Base-by-base conservation (phyloP, 2,329 filamentous ascomycete species). In the Verticillium longisporum region DNA sequence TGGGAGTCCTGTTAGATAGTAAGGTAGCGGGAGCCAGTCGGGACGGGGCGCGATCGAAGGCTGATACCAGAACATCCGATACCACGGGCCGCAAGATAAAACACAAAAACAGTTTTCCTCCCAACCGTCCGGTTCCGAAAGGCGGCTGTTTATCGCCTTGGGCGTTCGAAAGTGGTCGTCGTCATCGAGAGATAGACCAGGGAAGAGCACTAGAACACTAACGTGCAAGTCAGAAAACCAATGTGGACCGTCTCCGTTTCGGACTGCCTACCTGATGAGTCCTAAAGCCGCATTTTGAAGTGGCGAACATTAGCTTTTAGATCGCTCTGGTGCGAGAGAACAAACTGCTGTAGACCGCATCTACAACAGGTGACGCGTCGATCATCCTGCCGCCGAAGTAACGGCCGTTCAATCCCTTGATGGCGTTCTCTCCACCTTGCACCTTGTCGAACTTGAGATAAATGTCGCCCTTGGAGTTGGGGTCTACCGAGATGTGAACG, bases 381-480 rank as follows among this genome's bases (percentile, higher is more conserved):
- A 99, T 96, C 82, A 91, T 92, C 71, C 88, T 87, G 71, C 91
- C 91, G 72, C 92, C 95, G 77, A 99, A 99, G 77, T 91, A 97
- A 73, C 95, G 89, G 72, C 95, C 95, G 76, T 99, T 98, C 65
- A 99, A 86, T 72, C 95, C 95, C 75, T 96, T 96, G 78, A 98
- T 96, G 70, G 95, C 95, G 74, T 97, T 98, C 78, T 97, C 92
- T 73, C 94, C 94, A 69, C 94, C 94, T 74, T 93, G 87, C 65
- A 98, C 91, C 71, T 92, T 90, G 77, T 97, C 92, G 79, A 99
- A 99, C 77, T 99, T 99, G 75, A 99, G 88, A 77, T 97, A 99
- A 69, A 99, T 94, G 74, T 99, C 95, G 77, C 95, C 95, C 75
- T 90, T 87, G 56, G 92, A 95, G 78, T 96, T 96, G 67, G 90